phyloP scores from a whole-genome alignment of 352 stramenopile species.

The Peronospora farinosa region DNA sequence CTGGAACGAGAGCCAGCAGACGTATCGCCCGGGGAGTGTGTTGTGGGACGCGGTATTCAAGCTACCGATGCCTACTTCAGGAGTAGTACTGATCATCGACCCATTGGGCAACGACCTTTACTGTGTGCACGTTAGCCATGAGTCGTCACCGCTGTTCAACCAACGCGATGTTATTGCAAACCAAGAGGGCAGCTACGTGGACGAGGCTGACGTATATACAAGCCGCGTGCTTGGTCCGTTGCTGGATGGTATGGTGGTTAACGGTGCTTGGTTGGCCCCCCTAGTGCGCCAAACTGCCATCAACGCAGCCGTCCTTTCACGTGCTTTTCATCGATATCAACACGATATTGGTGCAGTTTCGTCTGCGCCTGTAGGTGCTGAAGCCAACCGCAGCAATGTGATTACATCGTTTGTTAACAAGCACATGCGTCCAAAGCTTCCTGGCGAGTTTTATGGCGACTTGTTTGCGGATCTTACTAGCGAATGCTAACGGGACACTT shows the following conservation, averaged over 20 bases:
- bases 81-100: conserved; percentile 78
- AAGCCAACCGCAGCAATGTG: conserved; percentile 66
- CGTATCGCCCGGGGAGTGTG: conserved; percentile 67
- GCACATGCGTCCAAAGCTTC: conserved; percentile 77
- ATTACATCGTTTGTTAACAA: conserved; percentile 70
- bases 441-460: conserved; percentile 80
- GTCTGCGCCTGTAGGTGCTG: conserved; percentile 51
- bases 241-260: conserved; percentile 81
- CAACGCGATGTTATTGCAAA: conserved; percentile 64
- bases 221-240: conserved; percentile 73
- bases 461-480: conserved; percentile 60
- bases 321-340: conserved; percentile 70
- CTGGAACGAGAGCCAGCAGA: conserved; percentile 85
- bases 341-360: conserved; percentile 63
- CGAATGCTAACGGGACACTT: conserved; percentile 11
- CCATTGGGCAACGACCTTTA: conserved; percentile 80
- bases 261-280: conserved; percentile 70
- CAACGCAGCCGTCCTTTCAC: conserved; percentile 67
- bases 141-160: conserved; percentile 74
- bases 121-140: conserved; percentile 75
- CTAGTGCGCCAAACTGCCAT: conserved; percentile 80
- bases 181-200: conserved; percentile 67
- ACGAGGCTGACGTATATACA: conserved; percentile 77
- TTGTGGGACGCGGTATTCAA: conserved; percentile 76
- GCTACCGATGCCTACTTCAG: conserved; percentile 67